Base-by-base conservation (phyloP, 2,329 filamentous ascomycete genomes). In the Teratosphaeria destructans region DNA sequence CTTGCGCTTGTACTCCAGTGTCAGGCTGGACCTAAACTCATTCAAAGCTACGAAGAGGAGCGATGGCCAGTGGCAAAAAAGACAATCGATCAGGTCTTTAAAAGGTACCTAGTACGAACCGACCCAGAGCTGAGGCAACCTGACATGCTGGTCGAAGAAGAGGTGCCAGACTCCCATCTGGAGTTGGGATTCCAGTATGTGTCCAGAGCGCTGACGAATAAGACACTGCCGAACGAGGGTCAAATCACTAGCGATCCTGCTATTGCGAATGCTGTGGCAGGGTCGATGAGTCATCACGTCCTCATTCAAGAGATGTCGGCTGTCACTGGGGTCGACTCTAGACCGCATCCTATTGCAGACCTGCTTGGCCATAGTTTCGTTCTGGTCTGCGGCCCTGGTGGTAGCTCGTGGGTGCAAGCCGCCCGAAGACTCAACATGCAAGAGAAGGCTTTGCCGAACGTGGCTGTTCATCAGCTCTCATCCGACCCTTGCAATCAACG, bases 1-100 rank as follows among this genome's bases (percentile, higher is more conserved):
- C 35, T 62, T 29, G 58, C 59, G 6, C 53, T 59, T 34, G 53
- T 62, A 14, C 53, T 67, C 2, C 58, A 66, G 57, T 64, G 65
- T 26, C 60, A 8, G 54, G 58, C 58, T 23, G 52, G 57, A 32
- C 49, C 57, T 3, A n/a, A 57, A 27, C 49, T 63, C 35, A 59
- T 57, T 5, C 49, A 60, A n/a, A 59, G 59, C 29, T 63, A 61
- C 37, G 52, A 61, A 32, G 57, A 52, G 14, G 61, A 63, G 43
- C 59, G 61, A 27, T 54, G 56, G 55, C 61, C 60, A 26, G 60
- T 63, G 27, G 55, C 35, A 37, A 62, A 60, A 52, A 57, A 62
- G 55, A 61, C 61, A n/a, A 35, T 62, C 56, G 59, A 62, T 19
- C 61, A 61, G 34, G 61, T 60, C 5, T 60, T 59, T 34, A 55